Percentiles rank a stretch among this genome's conserved stretches.
Conservation (phyloP, 768 basidiomycete genomes). For the Lentinula detonsa region DNA sequence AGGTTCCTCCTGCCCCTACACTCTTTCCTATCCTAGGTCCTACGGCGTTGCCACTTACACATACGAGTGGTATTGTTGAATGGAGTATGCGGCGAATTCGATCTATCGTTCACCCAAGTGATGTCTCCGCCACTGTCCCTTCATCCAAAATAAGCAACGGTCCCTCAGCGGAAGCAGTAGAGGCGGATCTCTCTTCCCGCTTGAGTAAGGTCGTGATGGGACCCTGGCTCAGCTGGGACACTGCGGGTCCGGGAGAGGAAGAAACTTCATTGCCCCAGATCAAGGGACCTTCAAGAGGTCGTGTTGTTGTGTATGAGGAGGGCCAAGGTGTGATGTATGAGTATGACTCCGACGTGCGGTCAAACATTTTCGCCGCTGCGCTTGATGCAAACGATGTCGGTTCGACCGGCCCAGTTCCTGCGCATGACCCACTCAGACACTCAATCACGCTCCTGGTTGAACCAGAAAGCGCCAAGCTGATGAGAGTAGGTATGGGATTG, state of each 20-base stretch:
- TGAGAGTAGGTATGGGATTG: constrained; percentile 25
- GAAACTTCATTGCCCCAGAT: background rate
- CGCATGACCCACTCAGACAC: constrained; percentile 13
- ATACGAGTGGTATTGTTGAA: constrained; percentile 62
- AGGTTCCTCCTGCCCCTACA: background rate
- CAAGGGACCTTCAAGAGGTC: background rate
- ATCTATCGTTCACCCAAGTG: constrained; percentile 33
- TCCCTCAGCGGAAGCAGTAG: constrained; percentile 24
- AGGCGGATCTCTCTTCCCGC: constrained; percentile 22
- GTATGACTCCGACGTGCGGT: background rate
- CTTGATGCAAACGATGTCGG: background rate
- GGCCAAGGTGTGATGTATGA: background rate
- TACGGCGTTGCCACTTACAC: constrained; percentile 52
- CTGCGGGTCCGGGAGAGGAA: background rate
- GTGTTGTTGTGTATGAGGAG: background rate
- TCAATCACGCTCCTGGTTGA: constrained; percentile 23
- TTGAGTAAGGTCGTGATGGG: constrained; percentile 37
- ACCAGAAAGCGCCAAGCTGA: constrained; percentile 5
- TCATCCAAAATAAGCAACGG: constrained; percentile 11
- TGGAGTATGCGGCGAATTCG: constrained; percentile 54
- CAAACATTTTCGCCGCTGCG: background rate
- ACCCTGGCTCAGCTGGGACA: constrained; percentile 34
- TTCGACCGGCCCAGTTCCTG: constrained; percentile 10
- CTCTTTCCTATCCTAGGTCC: constrained; percentile 47
- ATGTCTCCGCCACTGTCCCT: constrained; percentile 14